Base-by-base conservation (phyloP, 2,329 filamentous ascomycete species). In the Paramyrothecium sp. region DNA sequence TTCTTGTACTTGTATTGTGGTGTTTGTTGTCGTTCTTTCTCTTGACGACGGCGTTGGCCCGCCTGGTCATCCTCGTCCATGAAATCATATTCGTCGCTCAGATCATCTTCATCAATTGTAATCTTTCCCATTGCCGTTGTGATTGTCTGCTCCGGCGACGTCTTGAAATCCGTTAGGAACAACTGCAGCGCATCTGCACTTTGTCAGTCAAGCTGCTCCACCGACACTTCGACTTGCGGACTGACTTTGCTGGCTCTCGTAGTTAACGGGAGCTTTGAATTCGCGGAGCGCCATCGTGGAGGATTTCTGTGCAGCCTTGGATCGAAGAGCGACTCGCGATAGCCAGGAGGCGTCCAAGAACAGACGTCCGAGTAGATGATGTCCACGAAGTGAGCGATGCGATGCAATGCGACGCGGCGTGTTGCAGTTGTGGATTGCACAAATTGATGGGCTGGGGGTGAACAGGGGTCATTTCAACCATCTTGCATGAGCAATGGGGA, bases 41-140 rank as follows among this genome's bases (percentile, higher is more conserved):
- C 75, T 62, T 78, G 76, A 54, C 75, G 80, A 21, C 79, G 81
- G 60, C 72, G 77, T 59, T 79, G 78, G 44, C 79, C 78, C 19
- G 80, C 79, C 54, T 86, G 85, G 61, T 91, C 88, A 60, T 87
- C 84, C 66, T 93, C 89, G 71, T 96, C 91, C 87, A 96, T 92
- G 70, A 96, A 91, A 68, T 97, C 92, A 72, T 97, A 91, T 67
- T 97, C 92, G 68, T 97, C 93, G 74, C 89, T 92, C 47, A 91
- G 82, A 65, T 89, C 90, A 75, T 96, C 89, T 69, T 92, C 93
- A 72, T 92, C 89, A 62, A 99, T 90, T 69, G 90, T 90, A 67
- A 99, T 86, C 64, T 89, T 87, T 65, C 91, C 87, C 51, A 99
- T 83, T 49, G 92, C 92, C 71, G 93, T 89, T 44, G 91, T 87